These are phyloP conservation scores for Prosopis cineraria DNA, from an alignment of 306 rosid genomes.

Conservation along the genomic window DNA sequence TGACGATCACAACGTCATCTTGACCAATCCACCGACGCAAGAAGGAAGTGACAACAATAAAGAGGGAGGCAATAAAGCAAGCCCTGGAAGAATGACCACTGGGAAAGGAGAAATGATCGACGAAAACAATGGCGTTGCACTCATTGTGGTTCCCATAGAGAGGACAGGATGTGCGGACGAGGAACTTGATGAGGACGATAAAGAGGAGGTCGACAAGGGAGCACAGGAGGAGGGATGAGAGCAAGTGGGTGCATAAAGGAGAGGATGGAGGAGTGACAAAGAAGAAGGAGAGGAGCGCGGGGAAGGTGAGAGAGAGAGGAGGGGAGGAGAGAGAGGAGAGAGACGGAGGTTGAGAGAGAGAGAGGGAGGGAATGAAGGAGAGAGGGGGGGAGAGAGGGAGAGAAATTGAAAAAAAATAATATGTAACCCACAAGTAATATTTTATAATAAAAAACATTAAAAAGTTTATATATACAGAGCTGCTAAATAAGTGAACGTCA, in stretches of 20 bases:
- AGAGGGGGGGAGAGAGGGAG: no score
- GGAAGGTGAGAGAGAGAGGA: no score
- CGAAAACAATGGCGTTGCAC: slow-evolving; percentile 57
- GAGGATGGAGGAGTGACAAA: slow-evolving; percentile 43
- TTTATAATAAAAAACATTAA: no score
- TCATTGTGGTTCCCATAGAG: slow-evolving; percentile 45
- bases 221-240: slow-evolving; percentile 62
- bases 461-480: no score
- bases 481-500: no score
- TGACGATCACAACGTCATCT: slow-evolving; percentile 28
- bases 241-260: slow-evolving; percentile 41
- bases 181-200: slow-evolving; percentile 53
- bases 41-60: slow-evolving; percentile 36
- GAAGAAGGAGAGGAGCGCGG: slow-evolving; percentile 51
- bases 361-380: no score
- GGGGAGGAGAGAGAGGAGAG: no score
- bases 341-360: no score
- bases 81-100: slow-evolving; percentile 82
- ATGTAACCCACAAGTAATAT: no score
- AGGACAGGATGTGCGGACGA: slow-evolving; percentile 67
- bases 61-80: no score
- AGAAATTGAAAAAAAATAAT: no score
- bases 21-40: slow-evolving; percentile 34
- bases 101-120: slow-evolving; percentile 73
- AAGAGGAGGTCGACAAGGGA: slow-evolving; percentile 65